Evolutionary conservation across 2,329 filamentous ascomycete species (phyloP).

Genomic region (Mollisiaceae sp.): DNA sequence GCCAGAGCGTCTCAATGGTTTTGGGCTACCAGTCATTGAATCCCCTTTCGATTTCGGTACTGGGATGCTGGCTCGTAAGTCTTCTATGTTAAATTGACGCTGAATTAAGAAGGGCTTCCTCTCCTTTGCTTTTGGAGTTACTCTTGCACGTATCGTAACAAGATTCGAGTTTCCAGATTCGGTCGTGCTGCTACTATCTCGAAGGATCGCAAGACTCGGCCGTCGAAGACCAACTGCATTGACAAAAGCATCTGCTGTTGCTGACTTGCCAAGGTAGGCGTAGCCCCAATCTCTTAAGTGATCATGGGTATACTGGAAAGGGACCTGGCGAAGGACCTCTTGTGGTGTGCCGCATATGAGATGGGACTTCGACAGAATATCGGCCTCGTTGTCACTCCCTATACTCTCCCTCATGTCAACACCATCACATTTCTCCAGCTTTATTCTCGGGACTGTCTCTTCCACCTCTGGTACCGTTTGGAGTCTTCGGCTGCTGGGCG

Average conservation of each 20-base stretch:
- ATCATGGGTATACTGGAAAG: constrained; percentile 41
- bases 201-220: constrained; percentile 32
- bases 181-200: neutral
- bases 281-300: constrained; percentile 50
- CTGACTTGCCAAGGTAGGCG: constrained; percentile 48
- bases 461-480: constrained; percentile 26
- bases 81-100: constrained; percentile 55
- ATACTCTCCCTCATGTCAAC: constrained; percentile 9
- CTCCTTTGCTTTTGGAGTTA: constrained; percentile 48
- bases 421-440: constrained; percentile 15
- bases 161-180: constrained; percentile 12
- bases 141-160: constrained; percentile 50
- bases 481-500: constrained; percentile 14
- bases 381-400: neutral
- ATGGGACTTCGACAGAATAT: constrained; percentile 17
- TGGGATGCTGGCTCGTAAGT: constrained; percentile 52
- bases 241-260: constrained; percentile 53
- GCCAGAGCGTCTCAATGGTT: constrained; percentile 28
- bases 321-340: constrained; percentile 26
- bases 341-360: constrained; percentile 20
- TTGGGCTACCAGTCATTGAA: neutral
- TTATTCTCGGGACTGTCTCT: constrained; percentile 13
- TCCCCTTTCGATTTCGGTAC: constrained; percentile 35
- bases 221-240: constrained; percentile 49
- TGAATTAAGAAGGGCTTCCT: constrained; percentile 54